Evolutionary conservation across 208 protist genomes (phyloP), one percentile per base, ranked within the genome.

Genomic region (Trypanosoma caninum): DNA sequence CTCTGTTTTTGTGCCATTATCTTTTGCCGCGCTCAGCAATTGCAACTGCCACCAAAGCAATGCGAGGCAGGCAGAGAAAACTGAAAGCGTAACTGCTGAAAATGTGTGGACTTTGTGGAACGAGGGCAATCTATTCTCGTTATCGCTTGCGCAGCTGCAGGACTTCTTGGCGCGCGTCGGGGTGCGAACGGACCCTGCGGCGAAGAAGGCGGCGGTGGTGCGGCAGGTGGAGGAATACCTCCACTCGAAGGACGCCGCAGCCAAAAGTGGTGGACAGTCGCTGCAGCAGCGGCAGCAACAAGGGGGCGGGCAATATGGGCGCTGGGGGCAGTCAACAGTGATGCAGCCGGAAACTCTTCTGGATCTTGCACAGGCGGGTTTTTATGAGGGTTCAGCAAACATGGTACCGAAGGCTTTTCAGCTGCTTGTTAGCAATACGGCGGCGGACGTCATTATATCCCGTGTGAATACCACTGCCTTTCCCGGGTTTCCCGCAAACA

Each of bases 371-470:
- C 90, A 96, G 72, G 72, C 84, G 3, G 84, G 85, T 38, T 94
- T 96, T 64, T 96, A 96, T 61, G 81, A 90, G 45, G 84, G 85
- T 14, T 58, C 78, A 20, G 70, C 79, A 4, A 82, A 84, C 31
- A 89, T 94, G 80, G 86, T 80, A 9, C 90, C 90, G 20, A 91
- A 91, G 34, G 90, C 90, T 11, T 96, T 96, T 69, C 90, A 96
- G 70, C 65, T 96, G 35, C 74, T 96, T 34, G 76, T 76, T 31
- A 74, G 74, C 9, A 82, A 85, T 61, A 84, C 70, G 55, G 70
- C 84, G 16, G 65, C 85, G 14, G 90, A 96, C 63, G 74, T 85
- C 22, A 81, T 91, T 4, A 70, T 96, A 7, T 78, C 79, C 16
- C 84, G 90, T 51, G 77, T 94, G 47, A 96, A 96, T 73, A 96